Conservation (phyloP, 495 filamentous ascomycete species). For the Ascodesmis nigricans region DNA sequence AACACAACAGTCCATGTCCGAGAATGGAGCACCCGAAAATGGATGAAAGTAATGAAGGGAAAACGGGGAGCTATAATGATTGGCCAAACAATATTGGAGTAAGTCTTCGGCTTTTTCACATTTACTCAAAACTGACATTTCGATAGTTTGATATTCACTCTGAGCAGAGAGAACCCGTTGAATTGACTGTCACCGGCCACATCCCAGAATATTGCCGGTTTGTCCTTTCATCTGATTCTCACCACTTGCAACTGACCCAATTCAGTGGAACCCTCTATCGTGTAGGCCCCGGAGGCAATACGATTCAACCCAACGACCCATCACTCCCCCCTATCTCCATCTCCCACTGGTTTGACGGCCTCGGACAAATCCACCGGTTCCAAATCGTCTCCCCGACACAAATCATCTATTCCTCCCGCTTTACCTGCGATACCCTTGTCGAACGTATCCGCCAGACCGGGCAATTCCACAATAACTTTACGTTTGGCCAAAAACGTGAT, state of each 20-base stretch:
- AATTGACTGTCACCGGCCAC: constrained; percentile 28
- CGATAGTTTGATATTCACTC: constrained; percentile 31
- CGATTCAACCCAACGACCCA: constrained; percentile 26
- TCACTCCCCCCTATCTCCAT: constrained; percentile 29
- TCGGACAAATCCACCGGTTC: constrained; percentile 53
- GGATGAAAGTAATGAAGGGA: too few relatives aligned
- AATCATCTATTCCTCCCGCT: constrained; percentile 53
- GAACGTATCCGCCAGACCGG: constrained; percentile 34
- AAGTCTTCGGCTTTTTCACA: not conserved
- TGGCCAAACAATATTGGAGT: constrained; percentile 3
- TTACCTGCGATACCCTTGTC: constrained; percentile 34
- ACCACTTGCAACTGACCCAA: constrained; percentile 4
- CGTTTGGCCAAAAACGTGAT: constrained; percentile 43
- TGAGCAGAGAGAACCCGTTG: constrained; percentile 28
- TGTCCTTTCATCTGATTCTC: not conserved
- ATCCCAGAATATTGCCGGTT: constrained; percentile 30
- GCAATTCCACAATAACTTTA: constrained; percentile 22
- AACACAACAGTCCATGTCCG: too few relatives aligned
- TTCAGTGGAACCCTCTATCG: constrained; percentile 42
- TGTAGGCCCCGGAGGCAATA: constrained; percentile 39
- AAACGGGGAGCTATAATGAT: too few relatives aligned
- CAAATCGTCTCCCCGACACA: constrained; percentile 30
- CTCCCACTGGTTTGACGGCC: constrained; percentile 64
- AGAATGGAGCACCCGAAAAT: too few relatives aligned
- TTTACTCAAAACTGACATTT: not conserved